Percentiles rank a stretch among this genome's conserved stretches.
Conservation (phyloP, 2,329 filamentous ascomycete species). For the Botryotinia calthae region DNA sequence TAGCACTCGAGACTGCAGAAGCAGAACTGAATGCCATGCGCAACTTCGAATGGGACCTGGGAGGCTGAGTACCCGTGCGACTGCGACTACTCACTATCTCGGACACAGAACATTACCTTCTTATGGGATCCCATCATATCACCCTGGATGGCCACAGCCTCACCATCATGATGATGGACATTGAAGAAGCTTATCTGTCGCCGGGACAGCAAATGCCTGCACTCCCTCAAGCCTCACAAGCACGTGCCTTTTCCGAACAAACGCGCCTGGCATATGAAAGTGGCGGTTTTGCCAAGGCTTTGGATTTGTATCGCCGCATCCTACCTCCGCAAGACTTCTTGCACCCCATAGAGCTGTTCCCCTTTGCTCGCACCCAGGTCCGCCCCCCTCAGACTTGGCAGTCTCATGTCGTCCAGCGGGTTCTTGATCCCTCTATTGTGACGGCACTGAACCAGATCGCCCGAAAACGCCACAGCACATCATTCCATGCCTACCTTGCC, state of each 20-base stretch:
- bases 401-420: too few species aligned
- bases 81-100: conserved; percentile 39
- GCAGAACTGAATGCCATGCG: background rate
- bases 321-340: too few species aligned
- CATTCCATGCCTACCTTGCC: conserved; percentile 49
- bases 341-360: too few species aligned
- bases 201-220: too few species aligned
- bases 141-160: conserved; percentile 49
- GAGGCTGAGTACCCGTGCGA: conserved; percentile 17
- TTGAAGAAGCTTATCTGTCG: conserved; percentile 28
- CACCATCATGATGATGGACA: conserved; percentile 41
- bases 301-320: too few species aligned
- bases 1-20: background rate
- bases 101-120: conserved; percentile 41
- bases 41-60: background rate
- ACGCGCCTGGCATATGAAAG: too few species aligned
- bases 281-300: too few species aligned
- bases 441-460: conserved; percentile 22
- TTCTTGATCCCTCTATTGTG: too few species aligned
- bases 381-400: too few species aligned
- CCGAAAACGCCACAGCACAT: conserved; percentile 35
- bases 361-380: too few species aligned
- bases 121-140: conserved; percentile 51
- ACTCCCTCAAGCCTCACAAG: too few species aligned
- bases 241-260: too few species aligned